Evolutionary conservation across 2,329 filamentous ascomycete species (phyloP).

Genomic region (Aureobasidium sp.): DNA sequence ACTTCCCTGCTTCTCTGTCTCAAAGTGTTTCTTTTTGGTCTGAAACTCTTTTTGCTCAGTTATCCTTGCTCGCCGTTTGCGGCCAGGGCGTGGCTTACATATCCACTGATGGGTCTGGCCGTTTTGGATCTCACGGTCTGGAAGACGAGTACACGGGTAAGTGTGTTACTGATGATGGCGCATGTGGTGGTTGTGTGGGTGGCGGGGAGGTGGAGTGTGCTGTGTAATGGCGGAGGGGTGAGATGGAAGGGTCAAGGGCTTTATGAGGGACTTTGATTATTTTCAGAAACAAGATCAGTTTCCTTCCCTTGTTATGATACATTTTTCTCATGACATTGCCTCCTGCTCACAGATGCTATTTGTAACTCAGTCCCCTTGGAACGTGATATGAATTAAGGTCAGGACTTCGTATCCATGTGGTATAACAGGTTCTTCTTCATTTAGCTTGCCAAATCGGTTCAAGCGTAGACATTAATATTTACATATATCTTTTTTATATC

Average conservation of each 20-base stretch:
- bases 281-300: not conserved
- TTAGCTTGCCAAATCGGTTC: not conserved
- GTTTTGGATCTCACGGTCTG: constrained; percentile 51
- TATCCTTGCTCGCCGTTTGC: constrained; percentile 66
- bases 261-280: not conserved
- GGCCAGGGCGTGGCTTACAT: constrained; percentile 56
- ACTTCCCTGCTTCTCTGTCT: constrained; percentile 26
- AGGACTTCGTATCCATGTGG: not conserved
- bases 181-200: constrained; percentile 42
- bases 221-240: not conserved
- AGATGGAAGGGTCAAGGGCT: not conserved
- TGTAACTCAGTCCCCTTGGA: not conserved
- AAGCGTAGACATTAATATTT: not conserved
- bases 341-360: too few relatives aligned
- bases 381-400: not conserved
- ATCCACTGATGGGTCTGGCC: constrained; percentile 64
- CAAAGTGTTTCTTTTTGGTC: constrained; percentile 57
- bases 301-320: not conserved
- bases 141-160: constrained; percentile 30
- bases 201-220: constrained; percentile 20
- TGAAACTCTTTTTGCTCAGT: constrained; percentile 60
- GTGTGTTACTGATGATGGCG: constrained; percentile 37
- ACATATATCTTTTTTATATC: not conserved
- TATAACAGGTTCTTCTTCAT: not conserved
- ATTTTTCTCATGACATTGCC: not conserved